Evolutionary conservation across 768 basidiomycete genomes (phyloP).

Genomic region (Myochromella boudieri): DNA sequence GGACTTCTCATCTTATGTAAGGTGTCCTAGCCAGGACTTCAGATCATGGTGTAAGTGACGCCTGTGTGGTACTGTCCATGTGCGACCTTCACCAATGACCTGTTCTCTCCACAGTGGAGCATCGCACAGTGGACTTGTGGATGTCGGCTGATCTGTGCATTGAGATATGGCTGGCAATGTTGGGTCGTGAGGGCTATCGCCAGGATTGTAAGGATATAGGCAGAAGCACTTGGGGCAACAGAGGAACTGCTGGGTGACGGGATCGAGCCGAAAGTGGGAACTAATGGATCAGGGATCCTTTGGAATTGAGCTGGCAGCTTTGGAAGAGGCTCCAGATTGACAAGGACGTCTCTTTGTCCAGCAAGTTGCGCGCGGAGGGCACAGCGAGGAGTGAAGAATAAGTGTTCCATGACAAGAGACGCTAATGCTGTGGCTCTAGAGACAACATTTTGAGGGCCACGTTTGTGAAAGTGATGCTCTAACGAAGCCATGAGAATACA

Average conservation of each 20-base stretch:
- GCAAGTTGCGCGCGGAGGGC: conserved; percentile 19
- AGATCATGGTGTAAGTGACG: not conserved
- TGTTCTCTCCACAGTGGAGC: not conserved
- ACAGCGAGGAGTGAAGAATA: conserved; percentile 19
- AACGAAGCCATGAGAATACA: not conserved
- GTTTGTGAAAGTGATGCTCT: conserved; percentile 9
- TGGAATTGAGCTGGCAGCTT: conserved; percentile 9
- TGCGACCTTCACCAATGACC: not conserved
- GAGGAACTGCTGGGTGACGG: conserved; percentile 18
- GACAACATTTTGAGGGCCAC: not conserved
- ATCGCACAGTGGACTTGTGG: not conserved
- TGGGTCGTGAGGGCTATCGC: not conserved
- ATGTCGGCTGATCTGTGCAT: not conserved
- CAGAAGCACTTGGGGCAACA: conserved; percentile 24
- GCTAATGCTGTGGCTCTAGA: not conserved
- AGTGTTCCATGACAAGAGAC: not conserved
- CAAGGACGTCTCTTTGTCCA: conserved; percentile 18
- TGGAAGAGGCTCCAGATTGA: not conserved
- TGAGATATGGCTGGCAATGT: not conserved
- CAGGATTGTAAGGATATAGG: conserved; percentile 16
- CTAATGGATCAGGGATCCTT: conserved; percentile 21
- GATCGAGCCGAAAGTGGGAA: conserved; percentile 20
- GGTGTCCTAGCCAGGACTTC: not conserved
- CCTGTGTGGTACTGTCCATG: not conserved
- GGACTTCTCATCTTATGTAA: too few relatives aligned